Base-by-base conservation (phyloP, 148 eudicot species). In the Tetragonia tetragonoides region DNA sequence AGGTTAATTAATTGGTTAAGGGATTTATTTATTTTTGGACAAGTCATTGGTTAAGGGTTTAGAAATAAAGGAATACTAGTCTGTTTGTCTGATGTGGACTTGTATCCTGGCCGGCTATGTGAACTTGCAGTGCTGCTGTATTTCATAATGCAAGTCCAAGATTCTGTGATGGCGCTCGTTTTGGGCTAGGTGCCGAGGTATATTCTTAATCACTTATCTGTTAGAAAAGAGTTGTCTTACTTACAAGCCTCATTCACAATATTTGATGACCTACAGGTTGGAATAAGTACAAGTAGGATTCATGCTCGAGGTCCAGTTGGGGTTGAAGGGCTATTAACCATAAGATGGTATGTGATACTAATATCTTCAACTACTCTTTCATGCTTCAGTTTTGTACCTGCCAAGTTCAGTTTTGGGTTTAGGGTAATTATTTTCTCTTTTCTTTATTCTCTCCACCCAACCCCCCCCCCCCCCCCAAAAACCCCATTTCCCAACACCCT, bases 281-380 rank as follows among this genome's bases (percentile, higher is more conserved):
- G 99, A 51, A 90, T 96, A 65, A 96, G 99, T 87, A 96, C 99
- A 24, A 92, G 99, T 74, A 86, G 97, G 74, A 91, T 96, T 85
- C 99, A 96, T 84, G 98, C 99, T 61, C 93, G 99, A 73, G 99
- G 98, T 53, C 99, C 99, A 1, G 99, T 96, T 20, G 97, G 99
- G 65, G 98, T 96, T 72, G 99, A 96, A 81, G 99, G 99, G 68
- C 79, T 96, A 81, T 83, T 96, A 62, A 96, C 99, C 70, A 93
- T 98, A 44, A 80, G 90, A 84, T 96, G 99, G 99, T 96, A 90
- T 51, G 89, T 69, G 24, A 39, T 73, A 42, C 23, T 44, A 18
- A 56, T 37, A 28, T 44, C 73, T 63, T 39, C 18, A n/a, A 11
- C 16, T 34, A 20, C 9, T 37, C 56, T 6, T 21, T 57, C 15